Base-by-base conservation (phyloP, 108 stramenopile genomes). In the Fistulifera pelliculosa region DNA sequence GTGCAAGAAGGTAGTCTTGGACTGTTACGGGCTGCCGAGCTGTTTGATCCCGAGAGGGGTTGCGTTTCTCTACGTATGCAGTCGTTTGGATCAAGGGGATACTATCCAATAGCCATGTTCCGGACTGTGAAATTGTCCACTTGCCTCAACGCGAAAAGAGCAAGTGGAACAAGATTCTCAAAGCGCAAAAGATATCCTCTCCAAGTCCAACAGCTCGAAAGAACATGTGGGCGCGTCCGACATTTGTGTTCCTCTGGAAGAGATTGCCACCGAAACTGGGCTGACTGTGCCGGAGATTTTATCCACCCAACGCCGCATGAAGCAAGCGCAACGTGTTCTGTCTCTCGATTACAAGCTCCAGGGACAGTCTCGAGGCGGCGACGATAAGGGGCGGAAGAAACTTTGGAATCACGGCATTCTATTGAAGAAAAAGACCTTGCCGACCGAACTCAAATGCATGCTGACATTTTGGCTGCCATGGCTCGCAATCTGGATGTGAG, bases 71-170 rank as follows among this genome's bases (percentile, higher is more conserved):
- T 27, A 96, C 96, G 41, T 97, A 97, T 66, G 96, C 96, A 15
- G 93, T 93, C n/a, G 92, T 95, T 71, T 97, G 96, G 96, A 95
- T 97, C 69, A 94, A 96, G 85, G 90, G 90, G 22, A 54, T 70
- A 8, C 38, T 92, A 1, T 62, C 62, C 27, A 87, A 92, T 54
- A 62, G 71, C 0, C 72, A 77, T 42, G 31, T 71, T 17, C 42
- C 64, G 4, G 31, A 35, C 31, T 35, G 31, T 35, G 81, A 76
- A 23, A 63, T 75, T 16, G 80, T 92, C 15, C 68, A 53, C 11
- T 27, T 92, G 15, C 85, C 90, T 13, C 51, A 56, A 12, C 49
- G 79, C 12, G 90, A 92, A 64, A 78, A 78, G 54, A 70, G 60
- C 21, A 71, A 76, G 28, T 83, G 75, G 72, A 81, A 81, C 43